A percentile compares a stretch with the other conserved stretches of the same genome.
phyloP scores from a whole-genome alignment of 371 early-diverging fungal species.

The Entomophthora muscae region DNA sequence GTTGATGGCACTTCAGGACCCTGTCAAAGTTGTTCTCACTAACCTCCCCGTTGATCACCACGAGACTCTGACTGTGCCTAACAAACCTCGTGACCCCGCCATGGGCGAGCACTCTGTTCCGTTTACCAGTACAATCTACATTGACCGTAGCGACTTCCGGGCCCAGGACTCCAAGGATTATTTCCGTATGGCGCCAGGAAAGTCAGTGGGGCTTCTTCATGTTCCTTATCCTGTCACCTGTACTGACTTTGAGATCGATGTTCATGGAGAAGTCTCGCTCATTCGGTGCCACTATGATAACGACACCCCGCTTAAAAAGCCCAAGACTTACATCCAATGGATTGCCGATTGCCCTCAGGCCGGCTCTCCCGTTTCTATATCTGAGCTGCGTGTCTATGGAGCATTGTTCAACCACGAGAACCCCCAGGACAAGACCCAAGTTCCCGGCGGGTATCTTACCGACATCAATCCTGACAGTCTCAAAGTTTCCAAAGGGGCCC shows the following conservation, averaged over 20 bases:
- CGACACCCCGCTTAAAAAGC: conserved; percentile 47
- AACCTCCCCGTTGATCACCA: conserved; percentile 65
- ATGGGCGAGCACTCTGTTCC: conserved; percentile 75
- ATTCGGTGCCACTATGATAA: conserved; percentile 64
- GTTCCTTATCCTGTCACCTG: conserved; percentile 73
- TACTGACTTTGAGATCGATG: conserved; percentile 51
- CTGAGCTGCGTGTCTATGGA: conserved; percentile 71
- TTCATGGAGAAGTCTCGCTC: conserved; percentile 49
- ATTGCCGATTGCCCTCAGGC: conserved; percentile 66
- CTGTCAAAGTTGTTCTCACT: conserved; percentile 70
- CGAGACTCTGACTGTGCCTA: conserved; percentile 58
- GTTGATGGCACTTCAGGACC: conserved; percentile 78
- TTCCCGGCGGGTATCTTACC: conserved; percentile 80
- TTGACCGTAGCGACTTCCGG: conserved; percentile 90
- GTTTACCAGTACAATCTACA: conserved; percentile 77
- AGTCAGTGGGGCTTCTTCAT: conserved; percentile 85
- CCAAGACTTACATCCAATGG: conserved; percentile 99
- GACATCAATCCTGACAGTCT: conserved; percentile 81
- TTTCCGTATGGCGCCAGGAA: conserved; percentile 81
- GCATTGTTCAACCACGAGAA: conserved; percentile 81
- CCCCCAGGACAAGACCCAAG: conserved; percentile 56
- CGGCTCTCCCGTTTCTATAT: conserved; percentile 61
- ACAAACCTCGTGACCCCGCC: conserved; percentile 68
- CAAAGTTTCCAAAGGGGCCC: conserved; percentile 40
- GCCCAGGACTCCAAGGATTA: conserved; percentile 82